Evolutionary conservation across 2,329 filamentous ascomycete species (phyloP), one percentile per base, ranked within the genome.

Genomic region (Xylaria sp.): DNA sequence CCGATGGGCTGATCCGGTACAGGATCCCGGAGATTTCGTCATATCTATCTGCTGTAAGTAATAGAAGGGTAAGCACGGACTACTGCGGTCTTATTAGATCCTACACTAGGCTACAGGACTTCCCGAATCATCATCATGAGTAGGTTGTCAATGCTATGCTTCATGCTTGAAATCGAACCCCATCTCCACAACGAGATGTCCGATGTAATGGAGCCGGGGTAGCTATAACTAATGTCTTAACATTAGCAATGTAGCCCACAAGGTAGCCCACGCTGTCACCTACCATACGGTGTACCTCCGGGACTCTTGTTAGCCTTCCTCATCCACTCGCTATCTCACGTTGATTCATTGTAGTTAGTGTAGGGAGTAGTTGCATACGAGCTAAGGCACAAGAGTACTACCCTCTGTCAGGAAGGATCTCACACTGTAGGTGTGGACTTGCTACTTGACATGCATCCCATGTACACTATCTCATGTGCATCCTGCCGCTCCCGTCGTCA

Each of bases 11-110:
- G 73, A 76, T 75, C 72, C 70, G 69, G 73, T 71, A 69, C 72
- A 69, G 72, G 71, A 72, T 75, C 42, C 70, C 70, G 65, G 72
- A 65, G 62, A 73, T 75, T 75, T 75, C 72, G 73, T 73, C 71
- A 75, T 74, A 70, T 67, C 67, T 64, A 27, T 61, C 9, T 47
- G 14, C 27, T 48, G 53, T 30, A 51, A 0, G 32, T 57, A 24
- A 17, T 32, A 34, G 67, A 64, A 61, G 60, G 68, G 61, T 63
- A 61, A 68, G 58, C 66, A 63, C 69, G 59, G 71, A 66, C 55
- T 39, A 53, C 24, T 30, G 34, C 47, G 50, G 64, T 45, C 54
- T 42, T 51, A 57, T 51, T 60, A 42, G 50, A 55, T 42, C 61
- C 45, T 58, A 7, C 45, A 34, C 21, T 42, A 12, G n/a, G 27